phyloP scores from a whole-genome alignment of 2,329 filamentous ascomycete species.

The Elsinoe ampelina region DNA sequence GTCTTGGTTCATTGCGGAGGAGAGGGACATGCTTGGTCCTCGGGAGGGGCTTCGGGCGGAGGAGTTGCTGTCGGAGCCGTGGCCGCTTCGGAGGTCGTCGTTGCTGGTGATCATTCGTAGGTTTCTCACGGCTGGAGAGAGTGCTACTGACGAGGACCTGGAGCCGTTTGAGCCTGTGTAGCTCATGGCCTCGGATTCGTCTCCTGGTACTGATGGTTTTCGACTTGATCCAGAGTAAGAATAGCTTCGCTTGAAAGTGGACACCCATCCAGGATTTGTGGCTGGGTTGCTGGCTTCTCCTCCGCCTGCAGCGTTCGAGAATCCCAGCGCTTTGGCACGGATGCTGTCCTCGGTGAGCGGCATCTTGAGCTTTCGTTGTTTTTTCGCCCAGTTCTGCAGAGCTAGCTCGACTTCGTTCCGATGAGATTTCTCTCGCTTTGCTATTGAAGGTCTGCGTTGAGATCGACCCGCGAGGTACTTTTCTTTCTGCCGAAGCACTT shows the following conservation, averaged over 20 bases:
- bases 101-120: constrained; percentile 53
- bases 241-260: constrained; percentile 88
- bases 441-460: constrained; percentile 65
- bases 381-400: constrained; percentile 76
- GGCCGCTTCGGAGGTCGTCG: constrained; percentile 54
- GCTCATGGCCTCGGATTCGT: constrained; percentile 58
- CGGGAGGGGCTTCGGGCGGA: neutral
- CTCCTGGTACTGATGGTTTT: constrained; percentile 48
- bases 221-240: constrained; percentile 42
- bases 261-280: constrained; percentile 71
- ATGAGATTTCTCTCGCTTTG: constrained; percentile 6
- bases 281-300: constrained; percentile 48
- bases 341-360: constrained; percentile 72
- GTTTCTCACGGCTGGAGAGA: constrained; percentile 61
- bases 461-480: constrained; percentile 80
- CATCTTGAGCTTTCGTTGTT: constrained; percentile 66
- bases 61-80: constrained; percentile 43
- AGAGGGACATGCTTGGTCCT: constrained; percentile 1
- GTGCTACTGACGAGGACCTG: constrained; percentile 32
- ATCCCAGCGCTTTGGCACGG: constrained; percentile 72
- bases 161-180: constrained; percentile 43
- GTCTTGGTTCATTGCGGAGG: neutral
- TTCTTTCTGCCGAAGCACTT: constrained; percentile 88
- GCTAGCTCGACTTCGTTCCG: constrained; percentile 75
- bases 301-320: constrained; percentile 61